phyloP scores from a whole-genome alignment of 2,329 filamentous ascomycete species.

The Neonectria sp. region DNA sequence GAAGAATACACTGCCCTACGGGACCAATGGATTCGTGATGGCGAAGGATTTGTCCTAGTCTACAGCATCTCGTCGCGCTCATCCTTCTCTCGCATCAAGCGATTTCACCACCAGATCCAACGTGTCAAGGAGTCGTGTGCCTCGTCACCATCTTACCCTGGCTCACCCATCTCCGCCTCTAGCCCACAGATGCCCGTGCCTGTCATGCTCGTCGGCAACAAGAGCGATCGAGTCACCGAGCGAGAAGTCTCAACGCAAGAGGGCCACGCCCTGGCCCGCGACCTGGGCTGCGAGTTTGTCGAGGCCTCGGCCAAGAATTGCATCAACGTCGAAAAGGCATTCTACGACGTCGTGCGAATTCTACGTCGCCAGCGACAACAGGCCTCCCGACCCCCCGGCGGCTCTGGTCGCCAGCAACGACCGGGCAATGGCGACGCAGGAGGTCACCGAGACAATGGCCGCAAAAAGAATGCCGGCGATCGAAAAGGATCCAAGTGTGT shows the following conservation, averaged over 20 bases:
- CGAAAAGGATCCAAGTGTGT: constrained; percentile 55
- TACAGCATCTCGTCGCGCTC: constrained; percentile 98
- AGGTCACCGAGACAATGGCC: constrained; percentile 50
- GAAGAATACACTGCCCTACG: constrained; percentile 98
- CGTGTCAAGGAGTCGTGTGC: constrained; percentile 93
- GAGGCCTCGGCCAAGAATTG: constrained; percentile 98
- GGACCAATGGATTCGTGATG: constrained; percentile 98
- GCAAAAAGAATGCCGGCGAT: constrained; percentile 55
- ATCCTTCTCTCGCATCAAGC: constrained; percentile 94
- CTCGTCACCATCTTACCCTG: constrained; percentile 82
- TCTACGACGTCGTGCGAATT: constrained; percentile 96
- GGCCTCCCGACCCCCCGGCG: constrained; percentile 57
- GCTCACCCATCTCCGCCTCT: constrained; percentile 77
- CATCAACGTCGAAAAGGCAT: constrained; percentile 98
- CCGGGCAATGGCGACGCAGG: constrained; percentile 55
- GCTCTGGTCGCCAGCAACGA: constrained; percentile 56
- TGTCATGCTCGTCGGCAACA: constrained; percentile 99
- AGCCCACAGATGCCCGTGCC: constrained; percentile 80
- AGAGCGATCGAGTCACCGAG: constrained; percentile 96
- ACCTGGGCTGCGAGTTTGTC: constrained; percentile 95
- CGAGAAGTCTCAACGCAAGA: constrained; percentile 97
- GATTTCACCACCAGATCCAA: constrained; percentile 97
- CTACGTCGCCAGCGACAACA: constrained; percentile 85
- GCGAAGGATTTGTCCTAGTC: constrained; percentile 96
- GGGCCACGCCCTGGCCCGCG: constrained; percentile 90